Conservation (phyloP, 768 basidiomycete species). For the Coprinellus micaceus region DNA sequence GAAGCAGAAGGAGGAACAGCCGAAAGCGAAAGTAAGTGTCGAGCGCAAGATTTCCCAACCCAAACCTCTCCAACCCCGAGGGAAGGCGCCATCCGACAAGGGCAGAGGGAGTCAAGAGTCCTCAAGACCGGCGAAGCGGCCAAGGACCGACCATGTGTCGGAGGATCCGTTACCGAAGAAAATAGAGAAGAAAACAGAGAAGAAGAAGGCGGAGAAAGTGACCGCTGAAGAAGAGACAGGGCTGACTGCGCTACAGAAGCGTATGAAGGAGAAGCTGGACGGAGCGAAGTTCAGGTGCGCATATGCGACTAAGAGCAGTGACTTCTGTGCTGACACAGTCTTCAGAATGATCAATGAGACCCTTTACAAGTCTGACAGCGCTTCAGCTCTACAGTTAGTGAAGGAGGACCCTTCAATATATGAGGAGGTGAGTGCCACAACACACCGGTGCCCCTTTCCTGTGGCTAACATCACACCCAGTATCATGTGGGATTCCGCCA, state of each 20-base stretch:
- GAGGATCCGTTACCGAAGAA: background rate
- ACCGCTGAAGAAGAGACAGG: constrained; percentile 13
- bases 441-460: background rate
- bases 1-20: background rate
- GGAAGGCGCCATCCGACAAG: constrained; percentile 15
- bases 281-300: constrained; percentile 84
- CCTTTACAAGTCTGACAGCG: constrained; percentile 84
- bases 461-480: too few species aligned
- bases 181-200: constrained; percentile 9
- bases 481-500: constrained; percentile 91
- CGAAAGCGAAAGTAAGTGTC: background rate
- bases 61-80: constrained; percentile 17
- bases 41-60: constrained; percentile 17
- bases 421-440: constrained; percentile 59
- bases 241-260: constrained; percentile 71
- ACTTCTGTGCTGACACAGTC: background rate
- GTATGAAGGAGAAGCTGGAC: constrained; percentile 75
- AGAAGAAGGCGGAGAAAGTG: constrained; percentile 7
- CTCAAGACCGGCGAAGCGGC: constrained; percentile 14
- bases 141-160: constrained; percentile 6
- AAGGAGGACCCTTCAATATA: constrained; percentile 76
- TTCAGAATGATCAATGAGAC: constrained; percentile 86
- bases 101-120: background rate
- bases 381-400: constrained; percentile 76
- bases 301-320: background rate